Base-by-base conservation (phyloP, 805 yeast species). In the Cyberlindnera mycetangii region DNA sequence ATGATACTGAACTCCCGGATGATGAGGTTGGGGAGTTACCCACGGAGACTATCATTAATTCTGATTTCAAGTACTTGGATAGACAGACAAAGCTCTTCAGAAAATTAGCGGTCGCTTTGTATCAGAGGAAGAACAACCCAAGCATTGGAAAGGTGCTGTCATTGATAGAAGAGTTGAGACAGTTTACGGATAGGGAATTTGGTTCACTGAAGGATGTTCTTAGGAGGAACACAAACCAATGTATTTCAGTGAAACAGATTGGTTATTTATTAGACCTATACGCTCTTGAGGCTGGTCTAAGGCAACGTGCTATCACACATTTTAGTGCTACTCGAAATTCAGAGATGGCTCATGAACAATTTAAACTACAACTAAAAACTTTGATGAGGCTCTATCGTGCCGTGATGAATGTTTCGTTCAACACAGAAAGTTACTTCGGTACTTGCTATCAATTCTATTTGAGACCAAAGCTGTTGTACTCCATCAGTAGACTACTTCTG, bases 11-110 rank as follows among this genome's bases (percentile, higher is more conserved):
- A 20, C 31, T 58, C 9, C 61, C 71, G 1, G 60, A 59, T 22
- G 58, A 63, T 12, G 71, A 69, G 39, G 55, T 61, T n/a, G 19
- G 30, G 3, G 69, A 73, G 53, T 48, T 62, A 7, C 62, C 59
- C 5, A 39, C 63, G 36, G 83, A 77, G 39, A 51, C 58, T 20
- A 62, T 56, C 20, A 62, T 74, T 0, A 54, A 67, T 8, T 48
- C 62, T 4, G 58, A 63, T 3, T 65, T 62, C 44, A 48, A 53
- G 7, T 61, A 65, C 20, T 50, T 65, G 30, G 52, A 56, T 2
- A 57, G 54, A 18, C 67, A 62, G 47, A 60, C 65, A 42, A 40
- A 45, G 17, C 50, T 65, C 5, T 54, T 62, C 28, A 58, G 65
- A 32, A 48, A 49, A 3, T 48, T 75, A 14, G 56, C 68, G 14